Evolutionary conservation across 352 stramenopile genomes (phyloP).

Genomic region (Ochromonadaceae sp.): DNA sequence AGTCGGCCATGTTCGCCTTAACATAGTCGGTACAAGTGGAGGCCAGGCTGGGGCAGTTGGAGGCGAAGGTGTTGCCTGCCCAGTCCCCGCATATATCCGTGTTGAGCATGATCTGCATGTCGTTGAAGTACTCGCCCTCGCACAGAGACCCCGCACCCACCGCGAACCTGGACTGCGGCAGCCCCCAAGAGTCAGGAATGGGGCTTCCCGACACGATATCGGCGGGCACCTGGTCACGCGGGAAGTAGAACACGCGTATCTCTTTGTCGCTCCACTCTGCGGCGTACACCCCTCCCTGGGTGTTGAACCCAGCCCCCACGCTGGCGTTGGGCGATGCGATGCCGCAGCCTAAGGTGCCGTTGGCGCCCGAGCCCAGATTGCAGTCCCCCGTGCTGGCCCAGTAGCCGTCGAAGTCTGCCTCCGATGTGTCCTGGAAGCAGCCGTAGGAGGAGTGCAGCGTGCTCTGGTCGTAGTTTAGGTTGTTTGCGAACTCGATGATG

Average conservation of each 20-base stretch:
- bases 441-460: not conserved
- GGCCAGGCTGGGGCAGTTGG: not conserved
- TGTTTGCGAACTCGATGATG: conserved; percentile 6
- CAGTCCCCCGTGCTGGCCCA: not conserved
- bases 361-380: not conserved
- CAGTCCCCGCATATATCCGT: conserved; percentile 11
- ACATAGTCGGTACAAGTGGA: conserved; percentile 7
- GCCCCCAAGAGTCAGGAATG: conserved; percentile 6
- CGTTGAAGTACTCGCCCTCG: not conserved
- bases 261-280: not conserved
- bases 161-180: not conserved
- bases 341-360: not conserved
- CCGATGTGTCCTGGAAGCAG: not conserved
- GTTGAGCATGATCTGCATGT: conserved; percentile 7
- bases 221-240: not conserved
- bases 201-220: not conserved
- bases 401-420: not conserved
- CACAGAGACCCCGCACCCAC: not conserved
- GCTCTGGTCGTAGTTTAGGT: not conserved
- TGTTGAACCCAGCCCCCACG: not conserved
- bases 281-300: conserved; percentile 1
- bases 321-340: not conserved
- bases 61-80: not conserved
- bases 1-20: not conserved
- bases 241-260: conserved; percentile 11